Percentiles rank a stretch among this genome's conserved stretches.
Conservation (phyloP, 345 rosid species). For the Salix exigua region DNA sequence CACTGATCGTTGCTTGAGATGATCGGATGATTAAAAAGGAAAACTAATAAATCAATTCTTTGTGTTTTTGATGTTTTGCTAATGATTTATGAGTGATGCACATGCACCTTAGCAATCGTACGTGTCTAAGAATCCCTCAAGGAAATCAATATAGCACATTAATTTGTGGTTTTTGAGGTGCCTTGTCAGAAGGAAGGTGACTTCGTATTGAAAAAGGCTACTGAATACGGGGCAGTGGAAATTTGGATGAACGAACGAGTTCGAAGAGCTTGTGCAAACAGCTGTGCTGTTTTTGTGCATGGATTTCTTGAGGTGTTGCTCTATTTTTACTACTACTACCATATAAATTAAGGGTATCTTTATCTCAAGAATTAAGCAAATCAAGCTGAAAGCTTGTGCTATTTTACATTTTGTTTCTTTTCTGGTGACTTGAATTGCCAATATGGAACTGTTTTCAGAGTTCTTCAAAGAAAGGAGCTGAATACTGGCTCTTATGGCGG, state of each 20-base stretch:
- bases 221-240: conserved; percentile 92
- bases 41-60: neutral
- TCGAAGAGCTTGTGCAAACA: conserved; percentile 88
- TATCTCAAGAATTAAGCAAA: conserved; percentile 15
- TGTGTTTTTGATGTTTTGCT: neutral
- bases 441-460: conserved; percentile 41
- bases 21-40: neutral
- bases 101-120: neutral
- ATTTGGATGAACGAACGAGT: conserved; percentile 99
- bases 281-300: conserved; percentile 87
- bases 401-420: neutral
- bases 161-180: conserved; percentile 10
- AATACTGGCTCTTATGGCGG: conserved; percentile 92
- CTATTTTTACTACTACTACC: conserved; percentile 30
- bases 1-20: neutral
- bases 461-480: conserved; percentile 73
- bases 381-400: neutral
- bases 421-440: conserved; percentile 10
- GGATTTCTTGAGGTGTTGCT: conserved; percentile 85
- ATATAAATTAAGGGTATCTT: conserved; percentile 29
- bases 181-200: conserved; percentile 57
- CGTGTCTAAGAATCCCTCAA: neutral
- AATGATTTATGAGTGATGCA: neutral
- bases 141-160: neutral
- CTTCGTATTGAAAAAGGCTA: conserved; percentile 91